These are phyloP conservation scores for Cyclotella distinguenda DNA, from an alignment of 108 stramenopile species.

Conservation along the genomic window DNA sequence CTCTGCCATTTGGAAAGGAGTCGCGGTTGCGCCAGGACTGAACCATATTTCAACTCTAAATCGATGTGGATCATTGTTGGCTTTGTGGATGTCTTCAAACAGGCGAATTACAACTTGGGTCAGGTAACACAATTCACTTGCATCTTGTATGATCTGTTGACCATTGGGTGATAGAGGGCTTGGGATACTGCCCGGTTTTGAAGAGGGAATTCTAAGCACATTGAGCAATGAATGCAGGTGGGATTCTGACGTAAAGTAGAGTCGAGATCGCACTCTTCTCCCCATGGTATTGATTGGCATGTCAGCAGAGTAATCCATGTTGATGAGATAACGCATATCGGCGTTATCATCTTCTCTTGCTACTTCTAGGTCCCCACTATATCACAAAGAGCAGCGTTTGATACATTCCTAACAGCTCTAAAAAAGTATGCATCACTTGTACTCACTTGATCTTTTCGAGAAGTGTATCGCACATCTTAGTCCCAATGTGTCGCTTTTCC, in stretches of 20 bases:
- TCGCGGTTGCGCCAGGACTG: slow-evolving; percentile 82
- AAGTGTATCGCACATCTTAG: slow-evolving; percentile 88
- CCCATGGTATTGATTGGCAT: slow-evolving; percentile 95
- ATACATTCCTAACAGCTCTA: too few species aligned
- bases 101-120: slow-evolving; percentile 95
- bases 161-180: slow-evolving; percentile 60
- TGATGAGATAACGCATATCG: slow-evolving; percentile 95
- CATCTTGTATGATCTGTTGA: slow-evolving; percentile 54
- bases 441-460: slow-evolving; percentile 92
- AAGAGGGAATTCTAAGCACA: slow-evolving; percentile 84
- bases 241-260: slow-evolving; percentile 96
- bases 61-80: slow-evolving; percentile 68
- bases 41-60: slow-evolving; percentile 87
- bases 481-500: slow-evolving; percentile 86
- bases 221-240: slow-evolving; percentile 92
- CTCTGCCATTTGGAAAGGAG: slow-evolving; percentile 85
- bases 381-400: too few species aligned
- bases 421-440: neutral
- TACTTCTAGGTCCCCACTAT: slow-evolving; percentile 75
- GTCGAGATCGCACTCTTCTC: slow-evolving; percentile 92
- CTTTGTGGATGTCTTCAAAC: slow-evolving; percentile 85
- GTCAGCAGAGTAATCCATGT: slow-evolving; percentile 89
- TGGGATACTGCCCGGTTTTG: slow-evolving; percentile 41
- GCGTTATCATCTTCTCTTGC: slow-evolving; percentile 86
- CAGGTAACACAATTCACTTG: slow-evolving; percentile 94